Conservation (phyloP, 73 alveolate species). For the Tetrahymena borealis region DNA sequence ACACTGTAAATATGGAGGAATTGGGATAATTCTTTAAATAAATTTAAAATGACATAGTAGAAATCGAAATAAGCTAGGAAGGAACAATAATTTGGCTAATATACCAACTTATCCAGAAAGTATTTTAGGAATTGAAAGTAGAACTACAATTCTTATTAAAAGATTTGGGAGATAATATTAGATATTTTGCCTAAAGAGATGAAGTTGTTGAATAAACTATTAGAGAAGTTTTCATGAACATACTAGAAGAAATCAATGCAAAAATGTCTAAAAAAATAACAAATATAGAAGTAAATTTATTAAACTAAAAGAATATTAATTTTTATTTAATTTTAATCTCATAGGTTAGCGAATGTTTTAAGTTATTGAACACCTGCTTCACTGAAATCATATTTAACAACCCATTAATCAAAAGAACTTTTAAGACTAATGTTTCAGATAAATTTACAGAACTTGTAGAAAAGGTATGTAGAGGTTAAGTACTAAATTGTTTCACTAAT, state of each 20-base stretch:
- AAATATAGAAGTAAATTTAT: slow-evolving; percentile 30
- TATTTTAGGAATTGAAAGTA: slow-evolving; percentile 4
- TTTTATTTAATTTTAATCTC: not conserved
- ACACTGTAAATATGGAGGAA: not conserved
- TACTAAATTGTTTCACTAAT: slow-evolving; percentile 26
- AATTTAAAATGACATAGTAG: not conserved
- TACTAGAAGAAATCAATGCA: slow-evolving; percentile 17
- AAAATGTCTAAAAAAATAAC: slow-evolving; percentile 9
- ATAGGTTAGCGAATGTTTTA: not conserved
- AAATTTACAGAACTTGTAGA: slow-evolving; percentile 32
- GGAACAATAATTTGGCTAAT: not conserved
- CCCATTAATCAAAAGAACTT: not conserved
- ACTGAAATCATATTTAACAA: slow-evolving; percentile 19
- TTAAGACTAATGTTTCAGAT: slow-evolving; percentile 24
- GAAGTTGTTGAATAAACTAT: not conserved
- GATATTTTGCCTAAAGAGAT: slow-evolving; percentile 9
- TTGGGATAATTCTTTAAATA: not conserved
- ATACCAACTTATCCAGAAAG: not conserved
- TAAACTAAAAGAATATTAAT: not conserved
- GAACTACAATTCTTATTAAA: not conserved
- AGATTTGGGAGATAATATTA: slow-evolving; percentile 5
- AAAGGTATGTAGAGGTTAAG: slow-evolving; percentile 37
- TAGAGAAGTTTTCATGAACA: slow-evolving; percentile 18
- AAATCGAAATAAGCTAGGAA: not conserved
- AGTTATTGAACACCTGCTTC: not conserved